These are phyloP conservation scores for Tephrocybe sp. DNA, from an alignment of 768 basidiomycete species.

Conservation along the genomic window DNA sequence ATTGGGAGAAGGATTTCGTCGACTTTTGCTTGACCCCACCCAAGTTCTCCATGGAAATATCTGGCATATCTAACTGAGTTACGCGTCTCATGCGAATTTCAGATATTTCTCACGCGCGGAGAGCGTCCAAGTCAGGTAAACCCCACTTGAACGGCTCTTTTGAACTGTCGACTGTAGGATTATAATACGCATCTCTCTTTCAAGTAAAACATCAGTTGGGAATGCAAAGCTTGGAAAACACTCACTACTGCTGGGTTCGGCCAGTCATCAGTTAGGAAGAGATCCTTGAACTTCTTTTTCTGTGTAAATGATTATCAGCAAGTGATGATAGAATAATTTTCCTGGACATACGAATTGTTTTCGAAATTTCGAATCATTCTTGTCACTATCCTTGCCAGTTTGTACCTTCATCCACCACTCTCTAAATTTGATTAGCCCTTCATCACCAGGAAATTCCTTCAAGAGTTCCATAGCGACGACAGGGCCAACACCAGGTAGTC, in stretches of 20 bases:
- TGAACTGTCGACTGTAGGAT: constrained; percentile 86
- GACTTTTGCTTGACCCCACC: constrained; percentile 80
- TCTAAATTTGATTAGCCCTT: constrained; percentile 83
- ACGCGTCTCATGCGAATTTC: neutral
- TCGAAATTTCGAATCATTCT: constrained; percentile 75
- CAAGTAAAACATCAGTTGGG: constrained; percentile 2
- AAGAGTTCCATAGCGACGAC: constrained; percentile 95
- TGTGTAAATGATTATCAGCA: constrained; percentile 27
- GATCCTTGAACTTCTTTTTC: constrained; percentile 87
- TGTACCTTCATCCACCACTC: constrained; percentile 96
- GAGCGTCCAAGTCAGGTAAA: constrained; percentile 90
- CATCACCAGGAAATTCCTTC: constrained; percentile 86
- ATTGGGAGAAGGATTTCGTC: constrained; percentile 91
- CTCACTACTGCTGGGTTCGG: constrained; percentile 88
- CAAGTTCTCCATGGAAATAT: constrained; percentile 73
- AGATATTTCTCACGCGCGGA: constrained; percentile 56
- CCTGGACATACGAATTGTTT: constrained; percentile 69
- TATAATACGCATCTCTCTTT: constrained; percentile 89
- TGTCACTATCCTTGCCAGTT: constrained; percentile 76
- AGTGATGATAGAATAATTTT: neutral
- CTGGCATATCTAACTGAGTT: constrained; percentile 32
- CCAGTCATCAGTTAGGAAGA: constrained; percentile 84
- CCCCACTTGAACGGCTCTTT: constrained; percentile 97
- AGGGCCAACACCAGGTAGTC: constrained; percentile 87
- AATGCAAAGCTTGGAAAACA: constrained; percentile 10